Evolutionary conservation across 495 filamentous ascomycete genomes (phyloP), one percentile per base, ranked within the genome.

Genomic region (Aspergillus sclerotiicarbonarius): DNA sequence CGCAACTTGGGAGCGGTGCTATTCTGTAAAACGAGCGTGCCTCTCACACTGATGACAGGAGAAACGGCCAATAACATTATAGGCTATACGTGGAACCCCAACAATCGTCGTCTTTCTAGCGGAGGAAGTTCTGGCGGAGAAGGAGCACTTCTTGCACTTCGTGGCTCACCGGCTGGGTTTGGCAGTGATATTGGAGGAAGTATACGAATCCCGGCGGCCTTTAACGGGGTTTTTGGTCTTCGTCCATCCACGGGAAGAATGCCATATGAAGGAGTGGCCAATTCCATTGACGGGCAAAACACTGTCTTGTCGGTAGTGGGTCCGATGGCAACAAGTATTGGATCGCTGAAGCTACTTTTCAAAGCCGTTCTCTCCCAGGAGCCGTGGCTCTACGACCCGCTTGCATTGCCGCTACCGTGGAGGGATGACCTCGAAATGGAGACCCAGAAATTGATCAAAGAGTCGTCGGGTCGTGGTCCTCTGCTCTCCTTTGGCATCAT

Each of bases 151-250:
- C 70, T 86, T 46, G 82, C 75, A 0, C 66, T 87, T 51, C 71
- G 68, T 30, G 84, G 84, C 8, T 84, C 79, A 33, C 73, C 83
- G 0, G 66, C 72, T n/a, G 84, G 84, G 0, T 78, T 87, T 62
- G 84, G 85, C 0, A 90, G 87, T 13, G 88, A 92, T 71, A 85
- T 92, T 50, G 89, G 87, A 0, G 89, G 89, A 8, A 85, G 77
- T 58, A 80, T 91, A 16, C 76, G 88, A 0, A 83, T 89, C 51
- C 88, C 88, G 1, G 78, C 84, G 25, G 80, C 78, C 3, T 89
- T 88, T 58, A 85, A 86, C 63, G 81, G 77, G 5, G 60, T 86
- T 1, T 89, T 82, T 71, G 85, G 85, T 0, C 39, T 83, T 16
- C 66, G 74, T 19, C 78, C 80, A 9, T 80, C 81, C 0, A 21